Conservation (phyloP, 495 filamentous ascomycete genomes). For the Penicillium taxi region DNA sequence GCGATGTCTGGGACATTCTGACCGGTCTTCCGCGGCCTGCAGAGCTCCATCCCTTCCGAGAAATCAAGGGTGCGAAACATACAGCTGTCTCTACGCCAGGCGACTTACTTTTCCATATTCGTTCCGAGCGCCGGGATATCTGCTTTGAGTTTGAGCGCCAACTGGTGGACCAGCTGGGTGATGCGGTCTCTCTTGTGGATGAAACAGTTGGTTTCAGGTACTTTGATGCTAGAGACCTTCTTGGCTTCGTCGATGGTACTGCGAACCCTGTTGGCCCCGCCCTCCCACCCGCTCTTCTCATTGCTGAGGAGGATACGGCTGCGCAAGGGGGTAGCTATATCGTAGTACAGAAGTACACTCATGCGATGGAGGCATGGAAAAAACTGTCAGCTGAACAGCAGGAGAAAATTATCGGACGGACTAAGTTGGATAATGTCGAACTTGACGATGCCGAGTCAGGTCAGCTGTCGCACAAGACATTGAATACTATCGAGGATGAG, state of each 20-base stretch:
- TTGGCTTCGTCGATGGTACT: conserved; percentile 53
- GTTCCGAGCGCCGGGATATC: conserved; percentile 48
- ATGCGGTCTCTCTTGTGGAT: conserved; percentile 39
- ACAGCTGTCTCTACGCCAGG: conserved; percentile 46
- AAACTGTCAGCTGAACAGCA: conserved; percentile 42
- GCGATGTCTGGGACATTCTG: conserved; percentile 40
- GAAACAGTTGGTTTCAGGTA: conserved; percentile 52
- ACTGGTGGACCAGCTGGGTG: conserved; percentile 41
- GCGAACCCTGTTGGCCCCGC: conserved; percentile 48
- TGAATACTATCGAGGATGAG: conserved; percentile 47
- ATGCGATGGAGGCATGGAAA: conserved; percentile 43
- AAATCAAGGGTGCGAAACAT: conserved; percentile 37
- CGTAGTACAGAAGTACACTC: conserved; percentile 53
- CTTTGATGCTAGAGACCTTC: conserved; percentile 51
- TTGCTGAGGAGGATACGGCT: conserved; percentile 35
- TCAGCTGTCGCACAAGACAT: conserved; percentile 46
- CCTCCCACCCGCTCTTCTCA: conserved; percentile 35
- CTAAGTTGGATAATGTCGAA: conserved; percentile 49
- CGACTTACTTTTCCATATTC: conserved; percentile 51
- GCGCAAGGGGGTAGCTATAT: conserved; percentile 45
- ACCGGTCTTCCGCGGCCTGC: conserved; percentile 37
- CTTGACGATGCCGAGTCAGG: conserved; percentile 42
- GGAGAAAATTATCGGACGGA: conserved; percentile 49
- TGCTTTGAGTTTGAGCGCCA: conserved; percentile 52
- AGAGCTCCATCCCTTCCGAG: conserved; percentile 46